phyloP scores from a whole-genome alignment of 192 early-diverging fungal species.

The Fimicolochytrium jonesii region DNA sequence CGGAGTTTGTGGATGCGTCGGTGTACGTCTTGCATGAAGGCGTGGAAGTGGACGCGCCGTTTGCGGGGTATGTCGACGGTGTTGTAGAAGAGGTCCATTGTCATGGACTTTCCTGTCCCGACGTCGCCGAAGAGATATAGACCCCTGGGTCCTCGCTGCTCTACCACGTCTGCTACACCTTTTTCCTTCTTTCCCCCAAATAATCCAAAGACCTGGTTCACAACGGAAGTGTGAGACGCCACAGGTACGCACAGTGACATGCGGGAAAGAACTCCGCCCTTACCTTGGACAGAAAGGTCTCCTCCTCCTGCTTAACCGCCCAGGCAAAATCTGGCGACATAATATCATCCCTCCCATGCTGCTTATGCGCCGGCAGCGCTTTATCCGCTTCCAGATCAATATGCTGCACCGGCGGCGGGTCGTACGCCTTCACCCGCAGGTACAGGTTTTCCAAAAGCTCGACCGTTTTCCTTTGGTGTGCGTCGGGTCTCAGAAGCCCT shows the following conservation, averaged over 20 bases:
- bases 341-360: conserved; percentile 23
- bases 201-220: background rate
- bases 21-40: conserved; percentile 96
- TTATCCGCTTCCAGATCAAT: background rate
- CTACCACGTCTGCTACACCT: background rate
- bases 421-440: conserved; percentile 16
- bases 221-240: too few relatives aligned
- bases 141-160: conserved; percentile 28
- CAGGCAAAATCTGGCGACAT: conserved; percentile 30
- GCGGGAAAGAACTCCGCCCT: too few relatives aligned
- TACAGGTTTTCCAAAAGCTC: conserved; percentile 32
- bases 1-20: conserved; percentile 48
- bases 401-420: conserved; percentile 19
- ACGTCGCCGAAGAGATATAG: conserved; percentile 46
- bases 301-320: conserved; percentile 18
- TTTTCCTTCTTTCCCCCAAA: background rate
- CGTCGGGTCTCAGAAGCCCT: conserved; percentile 59
- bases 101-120: conserved; percentile 86
- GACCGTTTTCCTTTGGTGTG: conserved; percentile 66
- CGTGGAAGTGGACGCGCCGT: conserved; percentile 90
- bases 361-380: conserved; percentile 2
- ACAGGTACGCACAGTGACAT: too few relatives aligned
- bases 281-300: conserved; percentile 13
- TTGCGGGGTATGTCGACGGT: conserved; percentile 66
- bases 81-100: conserved; percentile 93